These are phyloP conservation scores for Trametes versicolor DNA, from an alignment of 1,284 basidiomycete genomes.

Conservation along the genomic window DNA sequence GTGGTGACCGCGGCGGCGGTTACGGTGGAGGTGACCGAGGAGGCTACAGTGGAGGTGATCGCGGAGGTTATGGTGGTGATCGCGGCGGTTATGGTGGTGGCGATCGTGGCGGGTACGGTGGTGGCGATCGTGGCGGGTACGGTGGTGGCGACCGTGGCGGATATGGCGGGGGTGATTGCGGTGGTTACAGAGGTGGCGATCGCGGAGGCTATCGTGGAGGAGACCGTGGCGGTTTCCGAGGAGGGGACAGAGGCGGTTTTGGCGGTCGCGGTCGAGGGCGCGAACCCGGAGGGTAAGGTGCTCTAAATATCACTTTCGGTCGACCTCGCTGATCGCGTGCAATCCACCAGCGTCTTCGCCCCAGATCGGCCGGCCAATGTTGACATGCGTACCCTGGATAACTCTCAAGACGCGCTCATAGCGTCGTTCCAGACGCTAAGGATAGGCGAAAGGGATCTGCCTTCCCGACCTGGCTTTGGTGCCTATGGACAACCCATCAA, in stretches of 20 bases:
- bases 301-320: not conserved
- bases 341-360: conserved; percentile 59
- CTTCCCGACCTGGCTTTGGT: conserved; percentile 75
- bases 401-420: conserved; percentile 67
- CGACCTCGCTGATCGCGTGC: not conserved
- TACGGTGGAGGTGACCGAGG: conserved; percentile 9
- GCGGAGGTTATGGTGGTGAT: not conserved
- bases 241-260: conserved; percentile 23
- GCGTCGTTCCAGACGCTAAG: conserved; percentile 55
- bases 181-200: conserved; percentile 38
- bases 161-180: conserved; percentile 47
- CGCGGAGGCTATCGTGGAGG: conserved; percentile 24
- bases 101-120: conserved; percentile 23
- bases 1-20: not conserved
- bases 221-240: conserved; percentile 16
- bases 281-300: conserved; percentile 61
- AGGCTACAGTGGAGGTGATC: conserved; percentile 12
- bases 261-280: conserved; percentile 30
- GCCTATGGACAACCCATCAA: conserved; percentile 65
- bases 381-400: conserved; percentile 67
- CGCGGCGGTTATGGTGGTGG: not conserved
- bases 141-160: conserved; percentile 42
- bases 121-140: conserved; percentile 34
- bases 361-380: conserved; percentile 56
- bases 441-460: conserved; percentile 59